Percentiles rank a stretch among this genome's conserved stretches.
Evolutionary conservation across 148 eudicot species (phyloP).

Genomic region (Fagopyrum homotropicum): DNA sequence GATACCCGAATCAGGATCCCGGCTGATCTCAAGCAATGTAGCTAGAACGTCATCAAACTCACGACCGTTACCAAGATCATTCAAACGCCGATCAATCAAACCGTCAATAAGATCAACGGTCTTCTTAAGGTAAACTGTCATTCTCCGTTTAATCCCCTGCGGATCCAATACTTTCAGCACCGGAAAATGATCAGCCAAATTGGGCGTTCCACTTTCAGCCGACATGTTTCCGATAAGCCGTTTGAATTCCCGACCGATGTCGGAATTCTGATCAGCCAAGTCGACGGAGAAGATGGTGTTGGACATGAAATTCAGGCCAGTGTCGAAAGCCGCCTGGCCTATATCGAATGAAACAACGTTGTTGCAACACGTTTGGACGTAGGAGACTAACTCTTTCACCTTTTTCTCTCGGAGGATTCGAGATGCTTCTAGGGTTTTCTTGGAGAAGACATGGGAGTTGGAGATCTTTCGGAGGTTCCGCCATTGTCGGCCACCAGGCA

Average conservation of each 20-base stretch:
- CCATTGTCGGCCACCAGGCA: constrained; percentile 26
- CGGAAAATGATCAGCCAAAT: constrained; percentile 31
- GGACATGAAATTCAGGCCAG: constrained; percentile 26
- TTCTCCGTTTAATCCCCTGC: constrained; percentile 20
- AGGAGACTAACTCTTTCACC: constrained; percentile 22
- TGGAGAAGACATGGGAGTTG: constrained; percentile 23
- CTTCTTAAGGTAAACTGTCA: constrained; percentile 17
- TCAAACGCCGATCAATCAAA: constrained; percentile 20
- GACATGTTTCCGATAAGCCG: constrained; percentile 15
- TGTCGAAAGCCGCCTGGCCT: constrained; percentile 24
- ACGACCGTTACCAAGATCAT: background rate
- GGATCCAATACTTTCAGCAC: constrained; percentile 21
- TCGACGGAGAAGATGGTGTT: constrained; percentile 31
- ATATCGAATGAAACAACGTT: constrained; percentile 24
- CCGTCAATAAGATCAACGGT: constrained; percentile 17
- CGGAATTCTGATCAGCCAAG: constrained; percentile 17
- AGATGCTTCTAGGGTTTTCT: constrained; percentile 22
- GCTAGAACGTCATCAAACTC: constrained; percentile 19
- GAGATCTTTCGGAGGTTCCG: constrained; percentile 30
- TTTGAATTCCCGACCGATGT: constrained; percentile 13
- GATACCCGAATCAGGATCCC: constrained; percentile 6
- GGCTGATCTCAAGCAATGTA: constrained; percentile 19
- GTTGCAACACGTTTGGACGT: constrained; percentile 18
- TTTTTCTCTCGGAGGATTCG: constrained; percentile 14
- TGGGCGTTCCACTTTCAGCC: constrained; percentile 26